These are phyloP conservation scores for Kentomonas sorsogonicus DNA, from an alignment of 208 protist genomes.

Conservation along the genomic window DNA sequence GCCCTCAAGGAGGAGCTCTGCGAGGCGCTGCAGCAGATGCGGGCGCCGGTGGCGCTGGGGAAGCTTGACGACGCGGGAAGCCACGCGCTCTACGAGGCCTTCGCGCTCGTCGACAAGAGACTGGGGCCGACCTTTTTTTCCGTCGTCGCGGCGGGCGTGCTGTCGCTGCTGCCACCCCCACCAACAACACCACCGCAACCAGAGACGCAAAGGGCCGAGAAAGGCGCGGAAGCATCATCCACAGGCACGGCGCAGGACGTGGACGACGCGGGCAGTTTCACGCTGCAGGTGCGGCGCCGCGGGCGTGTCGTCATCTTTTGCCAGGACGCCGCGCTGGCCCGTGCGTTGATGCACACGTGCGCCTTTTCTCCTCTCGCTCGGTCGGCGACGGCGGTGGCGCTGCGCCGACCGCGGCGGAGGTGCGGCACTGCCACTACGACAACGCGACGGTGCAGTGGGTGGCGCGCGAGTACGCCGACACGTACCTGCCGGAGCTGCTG, in stretches of 20 bases:
- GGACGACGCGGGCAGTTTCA: no score
- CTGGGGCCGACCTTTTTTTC: no score
- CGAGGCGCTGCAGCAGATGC: conserved; percentile 36
- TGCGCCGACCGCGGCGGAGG: conserved; percentile 15
- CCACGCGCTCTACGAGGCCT: no score
- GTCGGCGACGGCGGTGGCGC: not conserved
- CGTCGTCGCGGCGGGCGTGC: no score
- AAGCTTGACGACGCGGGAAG: no score
- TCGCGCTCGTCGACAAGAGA: no score
- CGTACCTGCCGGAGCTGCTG: conserved; percentile 14
- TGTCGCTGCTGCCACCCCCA: not conserved
- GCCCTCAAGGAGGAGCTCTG: conserved; percentile 40
- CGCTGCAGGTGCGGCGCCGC: conserved; percentile 18
- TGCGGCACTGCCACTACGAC: conserved; percentile 29
- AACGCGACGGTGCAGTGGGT: conserved; percentile 75
- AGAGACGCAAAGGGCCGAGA: not conserved
- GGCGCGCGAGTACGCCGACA: conserved; percentile 44
- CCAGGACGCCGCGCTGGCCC: conserved; percentile 39
- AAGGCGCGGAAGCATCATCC: conserved; percentile 16
- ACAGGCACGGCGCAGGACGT: no score
- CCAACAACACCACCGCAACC: not conserved
- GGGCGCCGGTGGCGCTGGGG: conserved; percentile 28
- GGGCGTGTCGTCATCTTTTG: conserved; percentile 66
- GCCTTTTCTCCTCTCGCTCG: conserved; percentile 42
- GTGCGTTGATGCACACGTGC: conserved; percentile 35